A percentile compares a stretch with the other conserved stretches of the same genome.
Evolutionary conservation across 2,329 filamentous ascomycete genomes (phyloP).

Genomic region (Ascochyta pisi): DNA sequence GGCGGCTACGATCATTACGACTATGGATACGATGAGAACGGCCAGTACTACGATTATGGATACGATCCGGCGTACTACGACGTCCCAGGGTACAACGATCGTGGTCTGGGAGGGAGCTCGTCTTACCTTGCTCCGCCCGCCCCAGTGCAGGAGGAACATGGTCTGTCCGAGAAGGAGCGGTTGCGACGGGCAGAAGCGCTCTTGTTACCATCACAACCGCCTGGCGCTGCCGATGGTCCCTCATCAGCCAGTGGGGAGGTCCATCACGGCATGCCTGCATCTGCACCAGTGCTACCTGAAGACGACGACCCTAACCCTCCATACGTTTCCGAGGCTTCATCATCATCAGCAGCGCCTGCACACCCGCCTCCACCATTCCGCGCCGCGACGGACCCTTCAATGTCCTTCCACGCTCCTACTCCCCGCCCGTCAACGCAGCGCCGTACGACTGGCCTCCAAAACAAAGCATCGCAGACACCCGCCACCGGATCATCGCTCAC

Average conservation of each 20-base stretch:
- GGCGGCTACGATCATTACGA: constrained; percentile 32
- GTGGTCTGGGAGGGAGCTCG: constrained; percentile 49
- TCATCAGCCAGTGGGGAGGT: constrained; percentile 49
- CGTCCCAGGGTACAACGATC: constrained; percentile 37
- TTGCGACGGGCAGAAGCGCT: constrained; percentile 78
- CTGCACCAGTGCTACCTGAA: constrained; percentile 46
- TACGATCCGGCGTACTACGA: constrained; percentile 43
- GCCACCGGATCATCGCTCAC: constrained; percentile 35
- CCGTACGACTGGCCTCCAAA: constrained; percentile 14
- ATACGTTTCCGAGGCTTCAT: constrained; percentile 29
- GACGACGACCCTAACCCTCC: constrained; percentile 37
- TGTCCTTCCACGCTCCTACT: constrained; percentile 14
- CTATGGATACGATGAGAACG: constrained; percentile 42
- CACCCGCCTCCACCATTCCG: constrained; percentile 39
- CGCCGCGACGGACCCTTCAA: constrained; percentile 20
- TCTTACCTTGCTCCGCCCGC: constrained; percentile 62
- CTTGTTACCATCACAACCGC: constrained; percentile 81
- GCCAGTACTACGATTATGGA: constrained; percentile 42
- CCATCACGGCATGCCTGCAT: constrained; percentile 39
- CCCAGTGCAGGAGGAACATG: constrained; percentile 62
- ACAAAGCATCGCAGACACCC: constrained; percentile 24
- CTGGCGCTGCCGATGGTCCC: constrained; percentile 55
- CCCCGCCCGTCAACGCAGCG: constrained; percentile 25
- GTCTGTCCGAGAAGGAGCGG: constrained; percentile 81
- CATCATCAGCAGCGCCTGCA: constrained; percentile 30